Base-by-base conservation (phyloP, 306 rosid genomes). In the Purshia tridentata region DNA sequence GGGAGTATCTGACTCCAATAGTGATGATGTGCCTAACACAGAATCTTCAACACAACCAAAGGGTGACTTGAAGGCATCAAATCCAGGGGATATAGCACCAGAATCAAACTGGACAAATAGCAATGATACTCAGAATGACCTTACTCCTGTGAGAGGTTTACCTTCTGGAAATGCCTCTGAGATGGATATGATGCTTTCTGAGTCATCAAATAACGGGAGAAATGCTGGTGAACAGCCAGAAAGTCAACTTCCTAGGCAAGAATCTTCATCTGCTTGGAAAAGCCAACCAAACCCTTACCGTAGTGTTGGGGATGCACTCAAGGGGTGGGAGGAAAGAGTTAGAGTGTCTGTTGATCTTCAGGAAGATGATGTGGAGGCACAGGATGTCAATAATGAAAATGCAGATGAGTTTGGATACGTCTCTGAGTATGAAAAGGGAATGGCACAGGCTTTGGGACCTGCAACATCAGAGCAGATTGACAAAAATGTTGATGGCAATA, bases 401-500 rank as follows among this genome's bases (percentile, higher is more conserved):
- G 94, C 94, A n/a, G 88, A 88, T 47, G 97, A 94, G 79, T 94
- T 87, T 84, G 96, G 97, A 40, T 91, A 76, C 78, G 97, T 94
- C 54, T 72, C 91, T 6, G 90, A 88, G 79, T 85, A 80, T 72
- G 97, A 86, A 54, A 82, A 80, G 81, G 98, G 98, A 29, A 89
- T 92, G 42, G 81, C 86, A 48, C 98, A 94, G 83, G 96, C 98
- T 35, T 57, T 91, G 88, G 98, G 98, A 18, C 90, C 91, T 70
- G 98, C 98, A 69, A 88, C 90, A 19, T 60, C 86, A 29, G 98
- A 94, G 70, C 98, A 94, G 84, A 78, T 81, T 39, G 88, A 89
- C 74, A 81, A 46, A 80, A 87, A 80, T 77, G 78, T 84, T 69
- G 76, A 80, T 69, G 67, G 51, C 13, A 68, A 76, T 71, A 85